phyloP scores from a whole-genome alignment of 148 eudicot genomes.

The Diospyros lotus region DNA sequence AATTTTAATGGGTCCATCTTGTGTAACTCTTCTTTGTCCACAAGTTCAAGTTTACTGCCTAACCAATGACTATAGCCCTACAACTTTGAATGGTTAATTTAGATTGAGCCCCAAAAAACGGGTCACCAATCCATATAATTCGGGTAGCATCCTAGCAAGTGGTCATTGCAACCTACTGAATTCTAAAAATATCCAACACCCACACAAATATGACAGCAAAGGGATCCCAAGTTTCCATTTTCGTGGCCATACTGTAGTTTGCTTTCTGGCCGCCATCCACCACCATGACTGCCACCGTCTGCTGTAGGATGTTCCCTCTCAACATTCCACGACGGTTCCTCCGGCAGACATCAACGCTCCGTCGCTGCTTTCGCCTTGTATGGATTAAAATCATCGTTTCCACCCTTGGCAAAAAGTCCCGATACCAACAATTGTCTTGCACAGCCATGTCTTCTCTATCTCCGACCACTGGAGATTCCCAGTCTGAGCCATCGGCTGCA shows the following conservation, averaged over 20 bases:
- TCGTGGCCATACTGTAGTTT: background rate
- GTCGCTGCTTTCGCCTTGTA: slow-evolving; percentile 18
- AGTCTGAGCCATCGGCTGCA: background rate
- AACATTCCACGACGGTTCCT: slow-evolving; percentile 12
- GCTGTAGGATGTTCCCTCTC: slow-evolving; percentile 6
- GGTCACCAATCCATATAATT: background rate
- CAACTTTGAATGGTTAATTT: no score
- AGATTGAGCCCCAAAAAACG: no score
- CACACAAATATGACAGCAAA: no score
- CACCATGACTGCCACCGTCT: slow-evolving; percentile 13
- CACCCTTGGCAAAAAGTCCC: slow-evolving; percentile 14
- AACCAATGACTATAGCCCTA: no score
- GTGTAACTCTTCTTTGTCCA: no score
- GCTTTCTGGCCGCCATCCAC: background rate
- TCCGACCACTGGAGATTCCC: background rate
- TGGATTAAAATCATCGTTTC: slow-evolving; percentile 23
- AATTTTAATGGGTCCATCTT: no score
- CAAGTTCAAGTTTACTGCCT: no score
- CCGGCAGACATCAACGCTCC: slow-evolving; percentile 19
- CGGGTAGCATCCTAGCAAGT: background rate
- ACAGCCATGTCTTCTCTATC: slow-evolving; percentile 1
- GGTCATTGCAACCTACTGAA: no score
- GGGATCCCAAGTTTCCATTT: background rate
- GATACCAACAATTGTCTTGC: slow-evolving; percentile 22
- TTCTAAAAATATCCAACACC: no score